Base-by-base conservation (phyloP, 2,329 filamentous ascomycete genomes). In the Stemphylium beticola region DNA sequence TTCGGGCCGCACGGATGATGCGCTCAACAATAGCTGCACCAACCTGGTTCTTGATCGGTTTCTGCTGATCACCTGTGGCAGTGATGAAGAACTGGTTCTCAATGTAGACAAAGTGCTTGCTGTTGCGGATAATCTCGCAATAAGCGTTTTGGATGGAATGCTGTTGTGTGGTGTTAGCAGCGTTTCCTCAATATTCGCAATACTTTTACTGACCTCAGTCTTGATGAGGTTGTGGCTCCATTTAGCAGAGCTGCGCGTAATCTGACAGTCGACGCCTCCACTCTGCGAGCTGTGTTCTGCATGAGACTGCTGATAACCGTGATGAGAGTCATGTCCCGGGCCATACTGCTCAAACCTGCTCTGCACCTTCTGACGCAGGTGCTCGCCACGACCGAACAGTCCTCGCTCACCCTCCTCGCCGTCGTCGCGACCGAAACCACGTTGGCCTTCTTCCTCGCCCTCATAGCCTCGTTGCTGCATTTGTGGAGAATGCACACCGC, bases 31-130 rank as follows among this genome's bases (percentile, higher is more conserved):
- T 89, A 24, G 89, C 89, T 5, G 85, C 86, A 40, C 91, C 91
- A 56, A 96, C 88, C 72, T 87, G 86, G 76, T 96, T 95, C 66
- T 82, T 83, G 40, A 96, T 85, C 0, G 91, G 89, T 57, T 82
- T 82, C 71, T 92, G 90, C 52, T 86, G 78, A 49, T 89, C 82
- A n/a, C 68, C 82, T 1, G 90, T 93, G 2, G 90, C 89, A 0
- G 91, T 95, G 75, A 95, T 95, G 80, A 95, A 95, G 79, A 95
- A 95, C 81, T 91, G 87, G 67, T 93, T 92, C 72, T 93, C 89
- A 32, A 93, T 92, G 74, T 92, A 93, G 54, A 93, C 76, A 67
- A 89, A 92, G 70, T 92, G 86, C 67, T 86, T 78, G 15, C 87
- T 87, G 43, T 86, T 85, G 33, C 77, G 79, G 64, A 92, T 92